phyloP scores from a whole-genome alignment of 2,329 filamentous ascomycete species.

The Fusarium devonianum region DNA sequence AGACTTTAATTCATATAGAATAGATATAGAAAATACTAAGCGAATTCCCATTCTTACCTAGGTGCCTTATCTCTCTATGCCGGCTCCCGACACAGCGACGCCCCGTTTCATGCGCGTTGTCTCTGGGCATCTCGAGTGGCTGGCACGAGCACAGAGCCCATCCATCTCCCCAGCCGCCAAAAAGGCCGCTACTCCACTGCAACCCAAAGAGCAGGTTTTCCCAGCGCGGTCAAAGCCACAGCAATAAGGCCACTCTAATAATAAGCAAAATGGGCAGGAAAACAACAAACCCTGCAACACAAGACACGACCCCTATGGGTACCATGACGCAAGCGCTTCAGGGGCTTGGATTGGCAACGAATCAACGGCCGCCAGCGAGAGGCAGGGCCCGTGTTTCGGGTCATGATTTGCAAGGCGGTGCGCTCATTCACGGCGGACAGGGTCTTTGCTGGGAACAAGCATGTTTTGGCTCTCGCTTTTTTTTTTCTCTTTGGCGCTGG shows the following conservation, averaged over 20 bases:
- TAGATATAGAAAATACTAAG: too few species aligned
- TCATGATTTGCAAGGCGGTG: constrained; percentile 36
- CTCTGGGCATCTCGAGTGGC: constrained; percentile 22
- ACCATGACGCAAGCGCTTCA: constrained; percentile 31
- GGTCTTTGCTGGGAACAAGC: constrained; percentile 8
- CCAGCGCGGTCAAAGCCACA: neutral
- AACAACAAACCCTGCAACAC: neutral
- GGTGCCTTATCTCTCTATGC: too few species aligned
- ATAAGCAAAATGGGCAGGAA: neutral
- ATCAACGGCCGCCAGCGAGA: neutral
- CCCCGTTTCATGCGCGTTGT: constrained; percentile 28
- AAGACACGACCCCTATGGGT: neutral
- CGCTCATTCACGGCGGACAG: constrained; percentile 20
- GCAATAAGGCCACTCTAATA: neutral
- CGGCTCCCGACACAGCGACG: too few species aligned
- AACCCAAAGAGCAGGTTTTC: constrained; percentile 28
- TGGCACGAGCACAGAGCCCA: constrained; percentile 7
- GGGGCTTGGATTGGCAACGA: constrained; percentile 9
- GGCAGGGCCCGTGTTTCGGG: constrained; percentile 24
- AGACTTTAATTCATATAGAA: too few species aligned
- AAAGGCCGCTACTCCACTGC: constrained; percentile 7
- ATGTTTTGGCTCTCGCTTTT: too few species aligned
- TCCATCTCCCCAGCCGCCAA: constrained; percentile 1
- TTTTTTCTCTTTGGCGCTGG: constrained; percentile 16
- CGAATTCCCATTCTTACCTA: too few species aligned